These are phyloP conservation scores for Cladosporium halotolerans DNA, from an alignment of 2,329 filamentous ascomycete genomes.

Conservation along the genomic window DNA sequence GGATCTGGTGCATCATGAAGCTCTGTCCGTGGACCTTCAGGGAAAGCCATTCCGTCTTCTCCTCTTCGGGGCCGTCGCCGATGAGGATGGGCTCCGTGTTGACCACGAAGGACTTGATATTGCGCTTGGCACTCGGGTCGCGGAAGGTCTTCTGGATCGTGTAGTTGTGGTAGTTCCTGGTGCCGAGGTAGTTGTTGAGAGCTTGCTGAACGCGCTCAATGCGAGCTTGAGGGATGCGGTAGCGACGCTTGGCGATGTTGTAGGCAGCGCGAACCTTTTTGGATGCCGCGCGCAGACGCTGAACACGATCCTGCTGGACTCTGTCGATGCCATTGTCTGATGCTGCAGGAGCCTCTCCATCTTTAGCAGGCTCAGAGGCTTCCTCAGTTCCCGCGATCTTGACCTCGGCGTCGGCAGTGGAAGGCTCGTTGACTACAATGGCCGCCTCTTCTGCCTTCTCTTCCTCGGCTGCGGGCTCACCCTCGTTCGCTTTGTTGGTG, in stretches of 20 bases:
- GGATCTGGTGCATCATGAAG: conserved; percentile 99
- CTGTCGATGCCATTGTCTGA: conserved; percentile 4
- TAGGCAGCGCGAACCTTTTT: conserved; percentile 69
- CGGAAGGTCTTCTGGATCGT: conserved; percentile 78
- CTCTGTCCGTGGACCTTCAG: conserved; percentile 95
- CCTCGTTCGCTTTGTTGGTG: conserved; percentile 18
- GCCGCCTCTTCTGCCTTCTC: conserved; percentile 6
- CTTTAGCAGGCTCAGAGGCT: conserved; percentile 5
- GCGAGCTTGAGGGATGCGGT: conserved; percentile 69
- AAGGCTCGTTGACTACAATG: conserved; percentile 10
- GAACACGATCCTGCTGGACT: conserved; percentile 20
- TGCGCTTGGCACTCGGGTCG: conserved; percentile 79
- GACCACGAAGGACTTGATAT: conserved; percentile 86
- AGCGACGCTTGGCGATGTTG: conserved; percentile 72
- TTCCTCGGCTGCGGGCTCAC: background rate
- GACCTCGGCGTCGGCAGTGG: background rate
- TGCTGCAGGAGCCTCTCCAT: conserved; percentile 2
- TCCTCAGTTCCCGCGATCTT: background rate
- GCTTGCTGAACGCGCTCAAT: conserved; percentile 69
- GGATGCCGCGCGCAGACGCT: conserved; percentile 37
- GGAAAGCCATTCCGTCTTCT: conserved; percentile 86
- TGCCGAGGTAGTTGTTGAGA: conserved; percentile 72
- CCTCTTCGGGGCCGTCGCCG: conserved; percentile 25
- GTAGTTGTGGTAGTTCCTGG: conserved; percentile 94
- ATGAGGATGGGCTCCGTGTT: conserved; percentile 55